These are phyloP conservation scores for Symbiodinium pilosum DNA, from an alignment of 73 alveolate genomes.

Conservation along the genomic window DNA sequence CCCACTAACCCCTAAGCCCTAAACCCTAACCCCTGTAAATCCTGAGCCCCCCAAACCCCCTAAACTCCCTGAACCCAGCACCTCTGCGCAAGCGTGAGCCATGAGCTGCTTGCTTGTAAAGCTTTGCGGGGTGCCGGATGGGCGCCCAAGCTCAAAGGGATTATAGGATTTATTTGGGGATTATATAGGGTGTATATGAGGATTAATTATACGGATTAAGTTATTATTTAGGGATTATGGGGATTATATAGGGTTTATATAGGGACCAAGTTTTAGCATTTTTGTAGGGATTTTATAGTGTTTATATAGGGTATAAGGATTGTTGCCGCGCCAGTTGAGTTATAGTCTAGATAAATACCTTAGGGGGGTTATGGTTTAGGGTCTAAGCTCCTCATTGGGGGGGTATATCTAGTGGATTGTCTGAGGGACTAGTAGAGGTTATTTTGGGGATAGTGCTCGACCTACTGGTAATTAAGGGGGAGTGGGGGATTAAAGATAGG, in stretches of 20 bases:
- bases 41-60: neutral
- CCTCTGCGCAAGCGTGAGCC: neutral
- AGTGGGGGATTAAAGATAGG: too few species aligned
- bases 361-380: too few species aligned
- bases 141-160: neutral
- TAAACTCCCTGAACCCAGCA: neutral
- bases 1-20: neutral
- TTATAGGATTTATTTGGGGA: neutral
- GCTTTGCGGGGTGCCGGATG: constrained; percentile 66
- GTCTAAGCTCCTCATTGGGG: too few species aligned
- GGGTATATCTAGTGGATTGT: too few species aligned
- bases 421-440: too few species aligned
- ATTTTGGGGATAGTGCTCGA: too few species aligned
- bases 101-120: constrained; percentile 74
- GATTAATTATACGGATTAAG: neutral
- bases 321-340: neutral
- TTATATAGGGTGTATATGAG: neutral
- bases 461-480: too few species aligned
- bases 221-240: neutral
- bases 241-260: neutral
- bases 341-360: neutral
- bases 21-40: neutral
- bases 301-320: neutral
- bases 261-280: too few species aligned
- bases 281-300: neutral